Percentiles rank a stretch among this genome's conserved stretches.
Conservation (phyloP, 352 stramenopile genomes). For the Phytophthora constricta region DNA sequence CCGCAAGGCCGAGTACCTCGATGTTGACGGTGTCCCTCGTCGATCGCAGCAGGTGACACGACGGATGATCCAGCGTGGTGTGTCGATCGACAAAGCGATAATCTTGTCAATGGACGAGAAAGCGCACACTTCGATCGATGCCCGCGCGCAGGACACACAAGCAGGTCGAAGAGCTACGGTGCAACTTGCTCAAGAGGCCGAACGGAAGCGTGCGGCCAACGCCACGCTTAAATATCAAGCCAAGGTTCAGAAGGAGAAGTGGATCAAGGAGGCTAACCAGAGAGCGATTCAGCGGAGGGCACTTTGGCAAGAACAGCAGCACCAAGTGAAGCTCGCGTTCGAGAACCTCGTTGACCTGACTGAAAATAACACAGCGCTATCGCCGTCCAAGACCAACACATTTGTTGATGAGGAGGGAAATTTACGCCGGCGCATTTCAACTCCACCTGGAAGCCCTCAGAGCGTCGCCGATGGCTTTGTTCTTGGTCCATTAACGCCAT, state of each 20-base stretch:
- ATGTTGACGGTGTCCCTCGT: conserved; percentile 50
- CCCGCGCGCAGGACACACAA: conserved; percentile 2
- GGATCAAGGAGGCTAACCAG: conserved; percentile 42
- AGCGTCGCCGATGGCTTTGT: conserved; percentile 5
- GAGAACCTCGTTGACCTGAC: conserved; percentile 39
- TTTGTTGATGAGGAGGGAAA: conserved; percentile 64
- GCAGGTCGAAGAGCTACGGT: conserved; percentile 1
- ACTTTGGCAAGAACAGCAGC: conserved; percentile 42
- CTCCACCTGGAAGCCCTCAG: background rate
- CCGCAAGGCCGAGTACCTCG: conserved; percentile 46
- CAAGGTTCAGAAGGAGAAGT: conserved; percentile 37
- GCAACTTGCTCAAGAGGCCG: conserved; percentile 15
- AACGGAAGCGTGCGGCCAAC: conserved; percentile 37
- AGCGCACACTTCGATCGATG: conserved; percentile 26
- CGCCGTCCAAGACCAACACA: conserved; percentile 44
- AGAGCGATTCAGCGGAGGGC: conserved; percentile 35
- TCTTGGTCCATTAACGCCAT: conserved; percentile 6
- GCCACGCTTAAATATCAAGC: conserved; percentile 38
- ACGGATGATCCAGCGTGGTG: conserved; percentile 42
- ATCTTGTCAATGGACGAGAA: conserved; percentile 34
- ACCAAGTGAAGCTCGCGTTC: conserved; percentile 8
- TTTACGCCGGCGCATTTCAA: conserved; percentile 39
- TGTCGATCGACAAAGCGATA: conserved; percentile 43
- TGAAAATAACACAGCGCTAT: conserved; percentile 41
- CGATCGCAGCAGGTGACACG: conserved; percentile 40